These are phyloP conservation scores for Aspergillus pseudotamarii DNA, from an alignment of 2,329 filamentous ascomycete genomes.

Conservation along the genomic window DNA sequence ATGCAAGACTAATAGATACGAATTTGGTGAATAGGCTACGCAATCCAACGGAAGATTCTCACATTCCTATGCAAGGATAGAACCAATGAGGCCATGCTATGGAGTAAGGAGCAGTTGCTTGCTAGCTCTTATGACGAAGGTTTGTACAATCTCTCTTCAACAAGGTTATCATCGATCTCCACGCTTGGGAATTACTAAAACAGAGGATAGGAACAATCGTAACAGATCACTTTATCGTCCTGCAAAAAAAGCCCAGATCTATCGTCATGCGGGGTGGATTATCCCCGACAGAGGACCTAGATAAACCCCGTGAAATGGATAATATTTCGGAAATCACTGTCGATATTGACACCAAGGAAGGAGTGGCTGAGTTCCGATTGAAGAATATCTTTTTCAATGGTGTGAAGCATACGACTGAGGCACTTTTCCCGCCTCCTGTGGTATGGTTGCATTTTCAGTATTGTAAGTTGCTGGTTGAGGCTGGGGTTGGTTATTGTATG, in stretches of 20 bases:
- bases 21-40: background rate
- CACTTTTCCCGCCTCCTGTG: background rate
- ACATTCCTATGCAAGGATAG: background rate
- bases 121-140: background rate
- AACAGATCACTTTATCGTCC: slow-evolving; percentile 3
- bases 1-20: too few relatives aligned
- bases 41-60: slow-evolving; percentile 1
- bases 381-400: slow-evolving; percentile 7
- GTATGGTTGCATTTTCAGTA: slow-evolving; percentile 10
- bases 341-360: background rate
- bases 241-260: background rate
- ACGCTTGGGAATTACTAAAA: too few relatives aligned
- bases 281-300: background rate
- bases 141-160: background rate
- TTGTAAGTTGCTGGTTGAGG: slow-evolving; percentile 7
- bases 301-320: background rate
- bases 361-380: background rate
- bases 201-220: background rate
- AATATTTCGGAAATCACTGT: background rate
- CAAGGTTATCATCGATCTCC: too few relatives aligned
- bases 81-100: background rate
- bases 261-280: background rate
- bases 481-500: slow-evolving; percentile 1
- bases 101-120: background rate
- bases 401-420: background rate